Evolutionary conservation across 1,284 basidiomycete genomes (phyloP).

Genomic region (Stereum hirsutum): DNA sequence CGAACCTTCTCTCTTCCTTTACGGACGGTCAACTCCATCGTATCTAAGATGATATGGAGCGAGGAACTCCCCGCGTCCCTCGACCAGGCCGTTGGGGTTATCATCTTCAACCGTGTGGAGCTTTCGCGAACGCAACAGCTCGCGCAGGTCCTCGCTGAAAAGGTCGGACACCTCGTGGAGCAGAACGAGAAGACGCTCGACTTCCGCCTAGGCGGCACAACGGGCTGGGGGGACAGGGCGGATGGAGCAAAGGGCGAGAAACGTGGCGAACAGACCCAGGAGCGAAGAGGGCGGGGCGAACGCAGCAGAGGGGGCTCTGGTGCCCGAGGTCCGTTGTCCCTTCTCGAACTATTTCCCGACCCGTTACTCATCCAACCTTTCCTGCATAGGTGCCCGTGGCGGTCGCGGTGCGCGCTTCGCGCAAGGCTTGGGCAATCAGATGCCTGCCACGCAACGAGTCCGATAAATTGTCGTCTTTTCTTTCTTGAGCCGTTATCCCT

Average conservation of each 20-base stretch:
- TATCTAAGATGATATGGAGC: slow-evolving; percentile 99
- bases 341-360: neutral
- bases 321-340: slow-evolving; percentile 35
- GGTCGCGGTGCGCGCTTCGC: slow-evolving; percentile 70
- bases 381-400: slow-evolving; percentile 37
- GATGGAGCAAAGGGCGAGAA: slow-evolving; percentile 72
- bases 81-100: slow-evolving; percentile 80
- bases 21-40: slow-evolving; percentile 81
- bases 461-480: neutral
- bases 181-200: slow-evolving; percentile 95
- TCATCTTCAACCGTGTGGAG: slow-evolving; percentile 88
- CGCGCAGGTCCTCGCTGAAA: slow-evolving; percentile 83
- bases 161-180: slow-evolving; percentile 83
- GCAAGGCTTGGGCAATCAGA: slow-evolving; percentile 73
- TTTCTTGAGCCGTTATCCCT: too few species aligned
- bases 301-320: slow-evolving; percentile 38
- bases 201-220: slow-evolving; percentile 68
- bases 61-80: slow-evolving; percentile 93
- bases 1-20: slow-evolving; percentile 82
- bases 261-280: slow-evolving; percentile 66
- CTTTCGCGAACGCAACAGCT: slow-evolving; percentile 86
- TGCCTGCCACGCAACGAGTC: slow-evolving; percentile 23
- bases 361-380: neutral
- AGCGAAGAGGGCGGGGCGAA: slow-evolving; percentile 63
- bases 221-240: slow-evolving; percentile 59